Base-by-base conservation (phyloP, 768 basidiomycete genomes). In the Leccinum subtestaceum region DNA sequence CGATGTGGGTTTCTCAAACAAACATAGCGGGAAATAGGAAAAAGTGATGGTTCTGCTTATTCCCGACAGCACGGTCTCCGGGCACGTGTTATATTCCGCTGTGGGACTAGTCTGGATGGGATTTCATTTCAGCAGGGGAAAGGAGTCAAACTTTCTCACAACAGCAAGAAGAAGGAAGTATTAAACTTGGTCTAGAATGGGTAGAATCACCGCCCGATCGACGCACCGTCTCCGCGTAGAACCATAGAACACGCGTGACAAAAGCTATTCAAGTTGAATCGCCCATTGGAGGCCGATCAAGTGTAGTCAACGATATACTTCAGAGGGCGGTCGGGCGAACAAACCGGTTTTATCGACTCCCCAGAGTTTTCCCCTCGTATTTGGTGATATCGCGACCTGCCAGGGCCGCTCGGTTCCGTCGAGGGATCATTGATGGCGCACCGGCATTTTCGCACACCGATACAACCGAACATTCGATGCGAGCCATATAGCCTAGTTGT, bases 1-100 rank as follows among this genome's bases (percentile, higher is more conserved):
- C 9, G 12, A 63, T 70, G 64, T 72, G 68, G 72, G 67, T 67
- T 58, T 59, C 60, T 34, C 29, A 4, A 21, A 46, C 7, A 31
- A 55, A 15, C 34, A 32, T n/a, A 43, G 34, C 21, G 47, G 34
- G 3, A 53, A 54, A 4, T 2, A 21, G 7, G 60, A 63, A 45
- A 73, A 65, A 32, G 65, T 65, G 32, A 60, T 59, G 32, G 32
- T 60, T 19, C 23, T 73, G 12, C 53, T 62, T 19, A 61, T 68
- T 5, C 21, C 38, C 21, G 51, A 60, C 2, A 10, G 56, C 45
- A 70, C 68, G 36, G n/a, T 52, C 32, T 51, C 56, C n/a, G 68
- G 60, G 7, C 57, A 54, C 8, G 50, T 56, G 5, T 56, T 69
- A 38, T 72, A 69, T 54, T 60, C 56, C 25, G 69, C 27, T 27